These are phyloP conservation scores for Phialemonium atrogriseum DNA, from an alignment of 2,329 filamentous ascomycete species.

Conservation along the genomic window DNA sequence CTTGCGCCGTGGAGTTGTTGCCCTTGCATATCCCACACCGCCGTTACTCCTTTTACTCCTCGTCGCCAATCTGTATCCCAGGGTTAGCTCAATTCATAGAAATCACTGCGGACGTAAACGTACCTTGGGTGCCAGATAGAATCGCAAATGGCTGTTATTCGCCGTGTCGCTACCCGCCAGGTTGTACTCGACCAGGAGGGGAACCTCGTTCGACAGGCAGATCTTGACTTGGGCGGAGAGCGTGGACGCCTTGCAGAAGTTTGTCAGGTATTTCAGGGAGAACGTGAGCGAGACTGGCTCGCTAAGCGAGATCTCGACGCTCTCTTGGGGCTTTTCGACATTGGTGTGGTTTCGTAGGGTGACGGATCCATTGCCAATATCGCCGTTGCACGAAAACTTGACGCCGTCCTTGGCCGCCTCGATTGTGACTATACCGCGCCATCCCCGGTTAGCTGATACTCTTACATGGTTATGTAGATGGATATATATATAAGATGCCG, in stretches of 20 bases:
- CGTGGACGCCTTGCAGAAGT: slow-evolving; percentile 97
- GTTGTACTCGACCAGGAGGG: slow-evolving; percentile 87
- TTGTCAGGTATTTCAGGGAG: slow-evolving; percentile 98
- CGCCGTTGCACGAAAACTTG: slow-evolving; percentile 87
- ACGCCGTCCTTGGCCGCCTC: slow-evolving; percentile 96
- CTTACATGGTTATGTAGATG: too few species aligned
- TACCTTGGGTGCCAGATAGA: slow-evolving; percentile 98
- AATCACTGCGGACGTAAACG: slow-evolving; percentile 15
- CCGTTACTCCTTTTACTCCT: slow-evolving; percentile 26
- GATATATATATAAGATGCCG: neutral
- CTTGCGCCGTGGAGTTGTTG: too few species aligned
- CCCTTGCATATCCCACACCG: too few species aligned
- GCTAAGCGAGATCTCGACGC: slow-evolving; percentile 81
- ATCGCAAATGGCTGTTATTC: slow-evolving; percentile 87
- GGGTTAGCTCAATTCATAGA: slow-evolving; percentile 8
- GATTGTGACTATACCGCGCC: slow-evolving; percentile 72
- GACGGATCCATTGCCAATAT: slow-evolving; percentile 93
- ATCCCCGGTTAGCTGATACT: too few species aligned
- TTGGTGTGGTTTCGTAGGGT: slow-evolving; percentile 83
- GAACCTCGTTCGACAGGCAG: slow-evolving; percentile 92
- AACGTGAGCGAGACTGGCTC: slow-evolving; percentile 94
- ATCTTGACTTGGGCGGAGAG: slow-evolving; percentile 79
- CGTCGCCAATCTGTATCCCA: slow-evolving; percentile 25
- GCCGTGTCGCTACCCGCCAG: slow-evolving; percentile 55
- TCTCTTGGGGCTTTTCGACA: slow-evolving; percentile 78